Conservation (phyloP, 768 basidiomycete genomes). For the Fistulinella prunicolor region DNA sequence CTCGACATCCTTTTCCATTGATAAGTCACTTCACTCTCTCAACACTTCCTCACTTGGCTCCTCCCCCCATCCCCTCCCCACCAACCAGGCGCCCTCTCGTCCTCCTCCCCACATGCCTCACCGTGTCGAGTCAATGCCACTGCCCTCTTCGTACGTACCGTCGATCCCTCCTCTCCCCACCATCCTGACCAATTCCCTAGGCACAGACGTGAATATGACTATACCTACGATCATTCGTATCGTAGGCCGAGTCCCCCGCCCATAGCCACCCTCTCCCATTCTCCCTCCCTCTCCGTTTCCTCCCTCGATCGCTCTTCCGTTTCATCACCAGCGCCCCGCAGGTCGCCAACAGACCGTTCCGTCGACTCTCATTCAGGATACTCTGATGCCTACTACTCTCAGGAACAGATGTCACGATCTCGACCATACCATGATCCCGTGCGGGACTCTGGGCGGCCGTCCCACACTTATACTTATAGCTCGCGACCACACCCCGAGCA, state of each 20-base stretch:
- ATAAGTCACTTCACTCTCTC: conserved; percentile 35
- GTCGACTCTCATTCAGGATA: conserved; percentile 29
- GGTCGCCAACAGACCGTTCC: conserved; percentile 35
- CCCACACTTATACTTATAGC: conserved; percentile 37
- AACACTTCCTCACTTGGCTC: conserved; percentile 22
- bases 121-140: conserved; percentile 42
- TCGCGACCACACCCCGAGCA: conserved; percentile 27
- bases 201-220: conserved; percentile 38
- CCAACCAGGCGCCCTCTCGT: conserved; percentile 11
- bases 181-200: conserved; percentile 32
- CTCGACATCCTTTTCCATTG: conserved; percentile 32
- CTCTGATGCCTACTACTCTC: conserved; percentile 40
- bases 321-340: conserved; percentile 54
- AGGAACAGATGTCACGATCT: conserved; percentile 34
- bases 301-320: conserved; percentile 59
- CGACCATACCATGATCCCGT: conserved; percentile 35
- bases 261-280: conserved; percentile 52
- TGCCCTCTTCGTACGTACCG: conserved; percentile 34
- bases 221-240: conserved; percentile 39
- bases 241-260: conserved; percentile 46
- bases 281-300: conserved; percentile 58
- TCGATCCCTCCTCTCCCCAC: conserved; percentile 22
- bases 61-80: conserved; percentile 15
- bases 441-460: conserved; percentile 28
- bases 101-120: conserved; percentile 44